Conservation (phyloP, 768 basidiomycete genomes). For the Myochromella boudieri region DNA sequence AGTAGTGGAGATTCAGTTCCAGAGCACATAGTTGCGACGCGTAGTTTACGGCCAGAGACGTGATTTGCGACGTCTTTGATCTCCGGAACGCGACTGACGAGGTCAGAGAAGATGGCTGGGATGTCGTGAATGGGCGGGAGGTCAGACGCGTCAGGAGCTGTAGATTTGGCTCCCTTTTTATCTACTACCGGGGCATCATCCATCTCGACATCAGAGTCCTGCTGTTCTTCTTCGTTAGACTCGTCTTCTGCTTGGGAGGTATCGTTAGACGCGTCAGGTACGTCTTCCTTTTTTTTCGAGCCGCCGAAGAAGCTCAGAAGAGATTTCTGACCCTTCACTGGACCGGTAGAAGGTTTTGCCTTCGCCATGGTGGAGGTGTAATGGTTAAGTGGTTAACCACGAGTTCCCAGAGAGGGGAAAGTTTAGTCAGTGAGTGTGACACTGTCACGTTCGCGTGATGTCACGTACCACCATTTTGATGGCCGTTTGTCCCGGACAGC, state of each 20-base stretch:
- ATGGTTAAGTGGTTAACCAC: constrained; percentile 11
- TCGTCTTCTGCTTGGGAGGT: constrained; percentile 28
- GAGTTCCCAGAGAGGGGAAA: constrained; percentile 11
- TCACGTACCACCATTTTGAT: constrained; percentile 11
- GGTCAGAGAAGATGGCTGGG: constrained; percentile 73
- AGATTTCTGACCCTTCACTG: constrained; percentile 48
- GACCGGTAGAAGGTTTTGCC: constrained; percentile 35
- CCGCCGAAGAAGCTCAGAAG: constrained; percentile 56
- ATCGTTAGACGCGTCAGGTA: constrained; percentile 31
- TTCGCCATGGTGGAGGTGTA: constrained; percentile 46
- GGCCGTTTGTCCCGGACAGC: neutral
- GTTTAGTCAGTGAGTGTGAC: neutral
- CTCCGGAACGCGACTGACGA: constrained; percentile 63
- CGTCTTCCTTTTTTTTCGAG: constrained; percentile 32
- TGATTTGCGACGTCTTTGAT: constrained; percentile 67
- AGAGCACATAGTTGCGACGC: constrained; percentile 96
- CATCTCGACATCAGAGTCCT: constrained; percentile 32
- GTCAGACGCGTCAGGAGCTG: constrained; percentile 56
- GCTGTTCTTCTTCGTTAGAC: constrained; percentile 26
- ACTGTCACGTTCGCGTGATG: constrained; percentile 22
- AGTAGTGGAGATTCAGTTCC: constrained; percentile 95
- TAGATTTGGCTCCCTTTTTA: constrained; percentile 38
- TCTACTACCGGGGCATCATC: constrained; percentile 24
- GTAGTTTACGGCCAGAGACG: constrained; percentile 77
- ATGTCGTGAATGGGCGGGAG: constrained; percentile 77